A percentile compares a stretch with the other conserved stretches of the same genome.
Evolutionary conservation across 2,329 filamentous ascomycete genomes (phyloP).

Genomic region (Clonostachys solani): DNA sequence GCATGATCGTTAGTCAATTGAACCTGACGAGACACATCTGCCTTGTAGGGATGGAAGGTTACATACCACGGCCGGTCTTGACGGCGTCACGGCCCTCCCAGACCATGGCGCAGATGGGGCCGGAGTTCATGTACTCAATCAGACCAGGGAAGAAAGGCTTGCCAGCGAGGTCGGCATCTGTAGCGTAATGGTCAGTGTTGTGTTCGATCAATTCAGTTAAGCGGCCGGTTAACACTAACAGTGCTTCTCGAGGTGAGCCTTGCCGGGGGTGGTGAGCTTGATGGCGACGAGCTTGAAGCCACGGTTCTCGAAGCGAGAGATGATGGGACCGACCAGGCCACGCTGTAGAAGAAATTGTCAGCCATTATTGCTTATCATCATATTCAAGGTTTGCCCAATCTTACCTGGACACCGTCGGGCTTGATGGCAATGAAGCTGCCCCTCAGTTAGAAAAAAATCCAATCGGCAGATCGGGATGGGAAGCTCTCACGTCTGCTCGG

Average conservation of each 20-base stretch:
- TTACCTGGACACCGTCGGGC: conserved; percentile 98
- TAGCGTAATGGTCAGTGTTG: conserved; percentile 14
- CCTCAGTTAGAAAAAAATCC: conserved; percentile 13
- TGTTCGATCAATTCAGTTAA: conserved; percentile 2
- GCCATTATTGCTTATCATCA: neutral
- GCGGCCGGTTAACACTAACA: conserved; percentile 44
- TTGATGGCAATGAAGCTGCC: conserved; percentile 99
- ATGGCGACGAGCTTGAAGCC: conserved; percentile 97
- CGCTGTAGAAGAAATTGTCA: conserved; percentile 55
- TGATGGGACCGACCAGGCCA: conserved; percentile 96
- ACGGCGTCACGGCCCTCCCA: conserved; percentile 99
- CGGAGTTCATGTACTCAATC: conserved; percentile 84
- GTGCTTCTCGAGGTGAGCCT: conserved; percentile 98
- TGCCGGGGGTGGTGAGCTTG: conserved; percentile 85
- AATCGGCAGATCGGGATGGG: conserved; percentile 21
- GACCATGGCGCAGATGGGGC: conserved; percentile 98
- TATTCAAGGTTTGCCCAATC: neutral
- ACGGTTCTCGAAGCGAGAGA: conserved; percentile 95
- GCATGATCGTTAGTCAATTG: neutral
- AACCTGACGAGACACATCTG: conserved; percentile 6
- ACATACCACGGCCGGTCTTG: conserved; percentile 91
- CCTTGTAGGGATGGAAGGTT: neutral
- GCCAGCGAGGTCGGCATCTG: conserved; percentile 78
- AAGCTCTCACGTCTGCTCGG: conserved; percentile 79
- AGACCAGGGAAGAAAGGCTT: conserved; percentile 98